A percentile compares a stretch with the other conserved stretches of the same genome.
These are phyloP conservation scores for Phytophthora pluvialis DNA, from an alignment of 352 stramenopile species.

Conservation along the genomic window DNA sequence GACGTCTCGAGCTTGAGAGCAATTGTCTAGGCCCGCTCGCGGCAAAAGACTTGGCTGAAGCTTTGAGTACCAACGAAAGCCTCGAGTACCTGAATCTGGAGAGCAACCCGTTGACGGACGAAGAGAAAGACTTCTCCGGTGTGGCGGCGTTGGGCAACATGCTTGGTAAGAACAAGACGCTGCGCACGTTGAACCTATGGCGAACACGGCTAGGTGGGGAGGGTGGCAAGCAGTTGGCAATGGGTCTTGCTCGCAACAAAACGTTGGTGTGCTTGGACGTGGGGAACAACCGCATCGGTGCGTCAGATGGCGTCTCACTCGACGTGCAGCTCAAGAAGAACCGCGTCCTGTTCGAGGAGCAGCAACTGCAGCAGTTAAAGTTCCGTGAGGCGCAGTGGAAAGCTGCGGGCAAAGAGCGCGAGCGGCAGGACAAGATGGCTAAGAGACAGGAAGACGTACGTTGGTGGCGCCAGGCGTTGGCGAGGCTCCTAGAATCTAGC, in stretches of 20 bases:
- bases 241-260: conserved; percentile 60
- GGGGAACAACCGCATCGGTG: conserved; percentile 78
- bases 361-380: conserved; percentile 48
- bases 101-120: conserved; percentile 80
- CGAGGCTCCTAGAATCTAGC: neutral
- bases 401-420: conserved; percentile 58
- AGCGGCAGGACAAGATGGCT: conserved; percentile 49
- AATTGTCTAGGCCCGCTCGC: conserved; percentile 64
- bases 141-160: conserved; percentile 59
- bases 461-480: neutral
- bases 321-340: conserved; percentile 60
- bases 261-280: conserved; percentile 78
- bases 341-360: conserved; percentile 46
- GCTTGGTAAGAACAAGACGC: conserved; percentile 63
- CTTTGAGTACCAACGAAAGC: conserved; percentile 57
- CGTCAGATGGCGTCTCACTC: conserved; percentile 55
- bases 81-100: conserved; percentile 72
- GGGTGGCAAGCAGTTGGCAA: conserved; percentile 68
- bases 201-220: conserved; percentile 70
- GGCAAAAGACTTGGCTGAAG: conserved; percentile 60
- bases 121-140: conserved; percentile 79
- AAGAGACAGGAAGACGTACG: conserved; percentile 69
- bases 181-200: conserved; percentile 80
- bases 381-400: conserved; percentile 56
- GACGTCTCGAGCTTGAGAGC: conserved; percentile 71